Evolutionary conservation across 306 rosid species (phyloP), one percentile per base, ranked within the genome.

Genomic region (Casuarina glauca): DNA sequence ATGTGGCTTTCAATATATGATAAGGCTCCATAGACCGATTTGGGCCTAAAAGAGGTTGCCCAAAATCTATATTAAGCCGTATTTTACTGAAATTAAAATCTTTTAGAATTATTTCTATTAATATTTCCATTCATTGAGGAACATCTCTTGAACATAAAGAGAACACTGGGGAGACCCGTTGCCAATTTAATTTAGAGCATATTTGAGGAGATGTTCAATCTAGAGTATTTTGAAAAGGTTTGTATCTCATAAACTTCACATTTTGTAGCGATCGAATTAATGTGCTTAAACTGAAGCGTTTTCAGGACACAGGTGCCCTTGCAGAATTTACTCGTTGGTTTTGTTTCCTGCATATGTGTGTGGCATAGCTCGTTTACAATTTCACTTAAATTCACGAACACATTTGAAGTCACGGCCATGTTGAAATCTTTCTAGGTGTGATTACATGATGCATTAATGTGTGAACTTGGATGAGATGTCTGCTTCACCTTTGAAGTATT

Each of bases 191-290:
- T 36, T 8, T 62, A 62, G 44, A 62, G 13, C 11, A 7, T 62
- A 26, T 10, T 62, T 9, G 9, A 62, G 26, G 71, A 41, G 46
- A 6, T 41, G 32, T 26, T 26, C 15, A 38, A 35, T 36, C n/a
- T 62, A 62, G 44, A 62, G 6, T 32, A 3, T 62, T 10, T 62
- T 9, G 4, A 62, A 26, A 49, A 41, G 46, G 16, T 41, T 64
- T 39, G 70, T 64, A 64, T 15, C 16, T 62, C 43, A 62, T 62
- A 62, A 60, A 62, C 69, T 62, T 42, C n/a, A 15, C 69, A 35
- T 61, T 36, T 62, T 61, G 43, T 61, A 35, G 43, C 1, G 63
- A 10, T 32, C 0, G 26, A 66, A 66, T 9, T 39, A 66, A 39
- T 66, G 70, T 66, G 17, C 32, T 41, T 8, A 3, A 66, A 41